Base-by-base conservation (phyloP, 768 basidiomycete genomes). In the Filobasidium floriforme region DNA sequence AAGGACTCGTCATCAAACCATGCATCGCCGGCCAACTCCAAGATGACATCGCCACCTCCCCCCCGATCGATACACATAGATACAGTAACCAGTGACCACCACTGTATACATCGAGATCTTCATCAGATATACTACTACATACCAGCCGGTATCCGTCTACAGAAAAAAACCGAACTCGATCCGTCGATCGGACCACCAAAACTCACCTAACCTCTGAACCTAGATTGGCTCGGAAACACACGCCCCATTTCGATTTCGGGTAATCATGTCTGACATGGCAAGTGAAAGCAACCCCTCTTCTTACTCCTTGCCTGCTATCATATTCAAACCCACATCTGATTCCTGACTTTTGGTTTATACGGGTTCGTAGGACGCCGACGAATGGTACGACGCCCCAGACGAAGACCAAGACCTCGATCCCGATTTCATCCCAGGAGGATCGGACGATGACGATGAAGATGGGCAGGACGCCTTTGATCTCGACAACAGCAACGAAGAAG, bases 401-500 rank as follows among this genome's bases (percentile, higher is more conserved):
- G 24, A 19, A 24, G 46, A 24, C 19, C n/a, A n/a, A n/a, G 46
- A 5, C 5, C 4, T 51, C 46, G 46, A 51, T 51, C 5, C 18
- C 19, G 46, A 51, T 12, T 51, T 51, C 12, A 12, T 51, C 3
- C 46, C 46, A 18, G 46, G 5, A 18, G 46, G 5, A 3, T 24
- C 22, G 14, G 68, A 69, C 37, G 65, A 68, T 11, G 66, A 65
- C 15, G 71, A 68, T 41, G 65, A 63, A 18, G 63, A 61, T 22
- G 70, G 68, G 26, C 62, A 65, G 18, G 70, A 68, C 41, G 60
- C 51, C 1, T 65, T 65, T 40, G 41, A 61, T 41, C 59, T 63
- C 37, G 69, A 68, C 14, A 68, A 71, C 24, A 69, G 67, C 24
- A 67, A 68, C 44, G 44, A 59, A 46, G 66, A 67, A 7, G 65